Evolutionary conservation across 108 stramenopile species (phyloP).

Genomic region (Mayamaea pseudoterrestris): DNA sequence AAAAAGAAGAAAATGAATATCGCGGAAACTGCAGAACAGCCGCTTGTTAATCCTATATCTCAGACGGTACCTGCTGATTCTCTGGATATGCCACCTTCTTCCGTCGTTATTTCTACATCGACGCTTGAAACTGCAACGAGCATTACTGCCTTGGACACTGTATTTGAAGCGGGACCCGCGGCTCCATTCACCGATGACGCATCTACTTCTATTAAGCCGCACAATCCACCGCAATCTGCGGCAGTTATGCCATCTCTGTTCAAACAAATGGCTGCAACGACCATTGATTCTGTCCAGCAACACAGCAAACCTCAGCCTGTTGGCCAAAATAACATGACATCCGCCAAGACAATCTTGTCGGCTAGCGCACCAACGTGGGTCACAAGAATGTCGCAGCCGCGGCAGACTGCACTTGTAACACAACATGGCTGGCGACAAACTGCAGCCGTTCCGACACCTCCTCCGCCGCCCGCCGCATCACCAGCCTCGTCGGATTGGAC

Average conservation of each 20-base stretch:
- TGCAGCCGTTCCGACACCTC: background rate
- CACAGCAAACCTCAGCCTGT: background rate
- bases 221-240: too few species aligned
- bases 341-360: background rate
- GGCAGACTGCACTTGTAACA: background rate
- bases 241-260: too few species aligned
- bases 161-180: background rate
- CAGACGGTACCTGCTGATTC: too few species aligned
- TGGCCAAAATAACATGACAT: background rate
- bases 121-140: background rate
- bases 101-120: background rate
- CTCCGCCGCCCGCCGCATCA: background rate
- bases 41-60: too few species aligned
- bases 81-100: background rate
- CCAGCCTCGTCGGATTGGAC: conserved; percentile 3
- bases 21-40: conserved; percentile 1
- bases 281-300: background rate
- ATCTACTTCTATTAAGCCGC: background rate
- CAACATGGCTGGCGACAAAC: background rate
- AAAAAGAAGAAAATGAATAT: conserved; percentile 58
- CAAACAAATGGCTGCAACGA: background rate
- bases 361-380: background rate
- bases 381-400: background rate
- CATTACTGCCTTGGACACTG: background rate
- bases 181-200: background rate